phyloP scores from a whole-genome alignment of 2,329 filamentous ascomycete species.

The Lojkania enalia region DNA sequence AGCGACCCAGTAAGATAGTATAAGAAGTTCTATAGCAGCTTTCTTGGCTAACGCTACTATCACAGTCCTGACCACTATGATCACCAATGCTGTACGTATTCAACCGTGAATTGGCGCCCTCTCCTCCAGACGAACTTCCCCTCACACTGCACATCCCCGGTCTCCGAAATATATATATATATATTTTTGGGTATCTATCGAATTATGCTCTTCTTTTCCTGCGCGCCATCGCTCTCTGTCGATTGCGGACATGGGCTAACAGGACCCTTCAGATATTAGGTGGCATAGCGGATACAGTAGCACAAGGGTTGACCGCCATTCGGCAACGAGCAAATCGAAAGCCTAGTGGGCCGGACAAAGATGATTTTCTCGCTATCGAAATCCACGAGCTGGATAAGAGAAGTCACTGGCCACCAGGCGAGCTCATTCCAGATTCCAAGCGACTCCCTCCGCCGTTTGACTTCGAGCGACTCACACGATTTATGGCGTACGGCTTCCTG shows the following conservation, averaged over 20 bases:
- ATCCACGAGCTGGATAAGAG: constrained; percentile 85
- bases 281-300: constrained; percentile 94
- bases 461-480: constrained; percentile 89
- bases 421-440: constrained; percentile 66
- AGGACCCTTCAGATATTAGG: constrained; percentile 65
- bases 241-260: constrained; percentile 7
- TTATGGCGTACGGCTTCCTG: constrained; percentile 96
- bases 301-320: constrained; percentile 86
- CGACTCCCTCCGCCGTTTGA: constrained; percentile 81
- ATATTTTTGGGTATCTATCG: neutral
- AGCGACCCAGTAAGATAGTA: constrained; percentile 70
- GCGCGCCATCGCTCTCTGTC: neutral
- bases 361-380: constrained; percentile 80
- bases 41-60: constrained; percentile 22
- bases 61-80: constrained; percentile 94
- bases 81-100: constrained; percentile 81
- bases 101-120: neutral
- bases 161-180: no score
- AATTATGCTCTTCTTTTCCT: neutral
- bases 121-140: neutral
- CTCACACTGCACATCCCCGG: no score
- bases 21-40: no score
- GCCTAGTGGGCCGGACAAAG: constrained; percentile 60
- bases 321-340: constrained; percentile 69
- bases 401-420: constrained; percentile 66